Base-by-base conservation (phyloP, 2,329 filamentous ascomycete species). In the Teratosphaeria viscida region DNA sequence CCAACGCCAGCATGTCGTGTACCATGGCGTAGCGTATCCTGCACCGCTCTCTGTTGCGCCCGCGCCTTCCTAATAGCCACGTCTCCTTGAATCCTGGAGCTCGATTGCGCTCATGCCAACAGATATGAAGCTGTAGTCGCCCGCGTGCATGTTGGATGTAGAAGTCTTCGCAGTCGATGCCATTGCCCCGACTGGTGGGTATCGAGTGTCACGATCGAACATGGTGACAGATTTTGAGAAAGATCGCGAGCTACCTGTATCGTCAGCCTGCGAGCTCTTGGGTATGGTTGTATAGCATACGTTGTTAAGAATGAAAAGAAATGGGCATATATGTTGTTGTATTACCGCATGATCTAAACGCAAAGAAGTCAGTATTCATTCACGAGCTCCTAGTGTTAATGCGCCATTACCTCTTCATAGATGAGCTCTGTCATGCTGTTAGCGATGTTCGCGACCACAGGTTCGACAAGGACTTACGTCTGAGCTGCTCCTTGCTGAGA, bases 401-500 rank as follows among this genome's bases (percentile, higher is more conserved):
- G n/a, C n/a, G 43, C 43, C 7, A n/a, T 19, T 49, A 97, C 97
- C 79, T 99, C 94, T 75, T 96, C 86, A 78, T 92, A 99, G 76
- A 99, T 99, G 73, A 99, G 81, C 72, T 79, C 85, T 86, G 16
- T 56, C 27, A 26, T 12, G 11, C 34, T 37, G 52, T 60, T 39
- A 56, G 56, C 60, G 6, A 26, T 29, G 23, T 47, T 56, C 55
- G 39, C 32, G n/a, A 39, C 23, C 26, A 35, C 39, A 60, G 47
- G 29, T 14, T n/a, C 11, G 19, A 16, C 7, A 27, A 23, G 16
- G 52, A 73, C 79, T 71, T 73, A 86, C 94, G 83, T 82, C 97
- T 97, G 75, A 99, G 78, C 78, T 99, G 91, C 79, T 99, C 94
- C 79, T 99, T 99, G 81, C 89, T 96, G 72, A 99, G 78, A 70